Conservation (phyloP, 2,329 filamentous ascomycete genomes). For the Colletotrichum sp. region DNA sequence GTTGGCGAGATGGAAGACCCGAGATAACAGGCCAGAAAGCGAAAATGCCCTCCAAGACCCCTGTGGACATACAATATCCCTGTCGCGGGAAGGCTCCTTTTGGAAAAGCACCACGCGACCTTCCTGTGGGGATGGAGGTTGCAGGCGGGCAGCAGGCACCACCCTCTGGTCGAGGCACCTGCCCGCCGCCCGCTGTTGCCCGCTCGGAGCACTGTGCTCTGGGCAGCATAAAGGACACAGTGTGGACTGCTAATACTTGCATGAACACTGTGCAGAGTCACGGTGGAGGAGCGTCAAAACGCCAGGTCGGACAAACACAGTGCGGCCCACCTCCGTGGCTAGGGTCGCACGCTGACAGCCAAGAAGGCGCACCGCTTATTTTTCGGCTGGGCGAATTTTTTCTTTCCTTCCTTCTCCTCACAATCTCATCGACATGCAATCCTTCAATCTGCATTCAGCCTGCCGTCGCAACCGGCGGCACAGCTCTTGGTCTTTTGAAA, state of each 20-base stretch:
- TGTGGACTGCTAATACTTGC: background rate
- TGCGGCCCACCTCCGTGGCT: background rate
- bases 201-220: background rate
- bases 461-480: background rate
- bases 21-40: slow-evolving; percentile 8
- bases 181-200: background rate
- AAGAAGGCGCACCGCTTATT: slow-evolving; percentile 15
- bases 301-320: slow-evolving; percentile 2
- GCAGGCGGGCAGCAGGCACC: background rate
- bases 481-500: background rate
- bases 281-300: background rate
- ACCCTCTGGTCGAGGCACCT: background rate
- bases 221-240: background rate
- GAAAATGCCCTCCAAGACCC: background rate
- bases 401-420: background rate
- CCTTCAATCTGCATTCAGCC: background rate
- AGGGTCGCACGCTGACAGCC: background rate
- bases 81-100: background rate
- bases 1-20: background rate
- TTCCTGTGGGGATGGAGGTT: background rate
- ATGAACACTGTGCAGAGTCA: background rate
- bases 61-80: background rate
- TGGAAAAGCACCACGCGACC: slow-evolving; percentile 15
- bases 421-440: background rate
- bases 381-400: background rate